phyloP scores from a whole-genome alignment of 768 basidiomycete species.

The Lentinula aciculospora region DNA sequence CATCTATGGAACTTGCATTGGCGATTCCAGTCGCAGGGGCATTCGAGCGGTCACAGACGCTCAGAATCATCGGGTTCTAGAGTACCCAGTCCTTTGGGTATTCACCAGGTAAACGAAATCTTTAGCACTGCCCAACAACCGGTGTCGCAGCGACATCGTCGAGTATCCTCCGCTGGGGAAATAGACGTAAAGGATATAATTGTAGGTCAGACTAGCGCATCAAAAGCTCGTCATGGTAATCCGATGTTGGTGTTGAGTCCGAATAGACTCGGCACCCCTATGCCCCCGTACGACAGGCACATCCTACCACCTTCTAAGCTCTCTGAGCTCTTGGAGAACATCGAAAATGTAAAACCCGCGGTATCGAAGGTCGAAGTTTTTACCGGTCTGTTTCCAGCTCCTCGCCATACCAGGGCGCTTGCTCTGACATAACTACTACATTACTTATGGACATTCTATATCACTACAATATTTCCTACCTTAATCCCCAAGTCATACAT shows the following conservation, averaged over 20 bases:
- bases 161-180: slow-evolving; percentile 46
- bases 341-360: background rate
- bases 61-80: background rate
- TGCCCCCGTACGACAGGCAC: slow-evolving; percentile 12
- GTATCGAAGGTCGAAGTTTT: background rate
- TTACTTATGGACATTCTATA: no score
- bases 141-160: slow-evolving; percentile 23
- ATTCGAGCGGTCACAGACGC: background rate
- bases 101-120: background rate
- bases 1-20: slow-evolving; percentile 21
- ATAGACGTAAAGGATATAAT: slow-evolving; percentile 6
- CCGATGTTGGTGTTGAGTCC: background rate
- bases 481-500: no score
- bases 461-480: no score
- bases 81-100: background rate
- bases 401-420: background rate
- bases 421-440: background rate
- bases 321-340: slow-evolving; percentile 14
- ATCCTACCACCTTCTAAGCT: slow-evolving; percentile 22
- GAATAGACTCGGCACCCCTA: background rate
- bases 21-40: slow-evolving; percentile 21
- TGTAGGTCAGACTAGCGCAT: background rate
- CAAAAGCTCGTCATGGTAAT: background rate
- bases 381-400: slow-evolving; percentile 5
- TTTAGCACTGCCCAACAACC: background rate